A percentile compares a stretch with the other conserved stretches of the same genome.
Evolutionary conservation across 2,329 filamentous ascomycete species (phyloP).

Genomic region (Xylariaceae sp.): DNA sequence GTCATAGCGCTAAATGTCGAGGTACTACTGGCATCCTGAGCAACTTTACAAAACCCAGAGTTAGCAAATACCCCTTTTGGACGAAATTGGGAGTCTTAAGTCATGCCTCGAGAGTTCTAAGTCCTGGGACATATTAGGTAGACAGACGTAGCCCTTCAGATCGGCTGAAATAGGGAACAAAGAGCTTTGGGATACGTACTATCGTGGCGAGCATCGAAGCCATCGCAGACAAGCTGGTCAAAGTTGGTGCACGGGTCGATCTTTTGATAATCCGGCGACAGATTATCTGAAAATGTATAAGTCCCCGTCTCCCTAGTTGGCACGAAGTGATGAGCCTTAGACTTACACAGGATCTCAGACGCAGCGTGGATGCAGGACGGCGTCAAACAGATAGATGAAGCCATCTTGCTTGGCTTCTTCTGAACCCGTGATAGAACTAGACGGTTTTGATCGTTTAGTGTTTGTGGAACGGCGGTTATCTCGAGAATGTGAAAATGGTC

Average conservation of each 20-base stretch:
- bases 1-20: slow-evolving; percentile 64
- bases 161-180: no score
- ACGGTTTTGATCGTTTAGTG: slow-evolving; percentile 1
- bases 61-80: no score
- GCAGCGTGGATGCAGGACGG: slow-evolving; percentile 66
- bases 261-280: slow-evolving; percentile 62
- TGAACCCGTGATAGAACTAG: slow-evolving; percentile 19
- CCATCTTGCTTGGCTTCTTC: slow-evolving; percentile 25
- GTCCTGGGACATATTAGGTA: no score
- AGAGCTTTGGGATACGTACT: no score
- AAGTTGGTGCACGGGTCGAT: slow-evolving; percentile 73
- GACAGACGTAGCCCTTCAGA: no score
- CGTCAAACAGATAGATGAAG: slow-evolving; percentile 52
- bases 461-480: background rate
- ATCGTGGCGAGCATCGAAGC: slow-evolving; percentile 66
- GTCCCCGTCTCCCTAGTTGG: background rate
- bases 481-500: background rate
- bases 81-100: no score
- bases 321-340: background rate
- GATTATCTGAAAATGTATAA: slow-evolving; percentile 45
- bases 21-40: slow-evolving; percentile 62
- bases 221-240: slow-evolving; percentile 67
- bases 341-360: slow-evolving; percentile 57
- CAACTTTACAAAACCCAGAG: no score
- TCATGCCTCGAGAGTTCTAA: no score